phyloP scores from a whole-genome alignment of 2,329 filamentous ascomycete genomes.

The Alternaria conjuncta region DNA sequence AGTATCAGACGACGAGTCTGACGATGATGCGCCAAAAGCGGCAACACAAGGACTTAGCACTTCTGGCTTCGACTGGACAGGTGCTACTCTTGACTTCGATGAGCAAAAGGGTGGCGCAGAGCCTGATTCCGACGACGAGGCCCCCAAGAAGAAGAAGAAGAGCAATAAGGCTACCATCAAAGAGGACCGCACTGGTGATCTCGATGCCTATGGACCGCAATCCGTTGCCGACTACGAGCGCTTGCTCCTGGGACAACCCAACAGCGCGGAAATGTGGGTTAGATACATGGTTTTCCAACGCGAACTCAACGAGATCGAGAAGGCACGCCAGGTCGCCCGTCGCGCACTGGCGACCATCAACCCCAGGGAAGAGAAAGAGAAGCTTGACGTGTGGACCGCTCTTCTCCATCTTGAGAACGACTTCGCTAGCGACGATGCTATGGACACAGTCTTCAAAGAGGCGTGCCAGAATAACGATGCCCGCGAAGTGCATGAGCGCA shows the following conservation, averaged over 20 bases:
- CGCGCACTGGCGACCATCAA: conserved; percentile 90
- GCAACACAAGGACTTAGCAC: conserved; percentile 64
- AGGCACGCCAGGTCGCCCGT: conserved; percentile 87
- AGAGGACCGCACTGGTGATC: conserved; percentile 87
- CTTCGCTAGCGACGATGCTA: conserved; percentile 81
- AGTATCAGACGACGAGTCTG: conserved; percentile 44
- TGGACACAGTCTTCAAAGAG: conserved; percentile 87
- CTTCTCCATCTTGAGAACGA: conserved; percentile 92
- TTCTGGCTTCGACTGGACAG: conserved; percentile 88
- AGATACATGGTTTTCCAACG: conserved; percentile 99
- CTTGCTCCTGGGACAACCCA: conserved; percentile 86
- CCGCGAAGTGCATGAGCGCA: conserved; percentile 84
- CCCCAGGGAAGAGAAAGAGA: conserved; percentile 88
- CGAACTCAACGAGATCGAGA: conserved; percentile 85
- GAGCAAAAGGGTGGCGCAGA: conserved; percentile 63
- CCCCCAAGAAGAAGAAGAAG: conserved; percentile 70
- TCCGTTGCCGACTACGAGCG: conserved; percentile 93
- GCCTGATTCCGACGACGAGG: conserved; percentile 60
- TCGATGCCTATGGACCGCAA: conserved; percentile 87
- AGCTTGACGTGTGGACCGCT: conserved; percentile 94
- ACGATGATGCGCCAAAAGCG: conserved; percentile 21
- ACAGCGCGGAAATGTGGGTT: conserved; percentile 93
- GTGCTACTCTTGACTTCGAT: conserved; percentile 60
- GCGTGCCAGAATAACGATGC: conserved; percentile 94
- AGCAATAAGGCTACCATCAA: conserved; percentile 77